Evolutionary conservation across 345 rosid genomes (phyloP).

Genomic region (Citrus hindsii): DNA sequence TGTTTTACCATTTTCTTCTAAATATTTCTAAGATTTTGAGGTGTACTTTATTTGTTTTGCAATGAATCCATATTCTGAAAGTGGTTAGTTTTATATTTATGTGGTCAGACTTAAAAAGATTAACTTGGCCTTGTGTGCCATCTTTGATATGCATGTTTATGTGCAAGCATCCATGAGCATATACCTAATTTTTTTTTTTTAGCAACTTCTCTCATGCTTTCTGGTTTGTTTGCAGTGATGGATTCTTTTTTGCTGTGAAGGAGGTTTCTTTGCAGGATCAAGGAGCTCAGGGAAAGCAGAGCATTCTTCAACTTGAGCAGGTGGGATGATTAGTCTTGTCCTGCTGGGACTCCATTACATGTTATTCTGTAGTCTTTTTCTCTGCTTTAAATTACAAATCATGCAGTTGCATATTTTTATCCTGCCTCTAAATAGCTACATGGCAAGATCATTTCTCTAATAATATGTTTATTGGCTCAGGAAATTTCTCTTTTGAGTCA

Average conservation of each 20-base stretch:
- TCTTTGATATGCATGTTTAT: too few relatives aligned
- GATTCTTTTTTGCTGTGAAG: constrained; percentile 83
- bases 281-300: background rate
- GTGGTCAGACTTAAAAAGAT: background rate
- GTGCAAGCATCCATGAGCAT: background rate
- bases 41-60: background rate
- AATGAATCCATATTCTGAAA: background rate
- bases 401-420: too few relatives aligned
- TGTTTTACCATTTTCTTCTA: background rate
- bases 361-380: too few relatives aligned
- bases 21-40: background rate
- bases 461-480: constrained; percentile 29
- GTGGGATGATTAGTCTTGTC: too few relatives aligned
- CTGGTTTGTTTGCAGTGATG: constrained; percentile 44
- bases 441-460: constrained; percentile 3
- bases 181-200: background rate
- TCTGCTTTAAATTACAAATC: too few relatives aligned
- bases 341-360: too few relatives aligned
- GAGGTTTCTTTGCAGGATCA: constrained; percentile 84
- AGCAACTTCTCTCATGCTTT: background rate
- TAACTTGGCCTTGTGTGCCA: too few relatives aligned
- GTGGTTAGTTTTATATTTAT: background rate
- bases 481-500: constrained; percentile 73
- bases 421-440: background rate
- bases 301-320: too few relatives aligned